phyloP scores from a whole-genome alignment of 176 grass and related monocot genomes.

The Lolium rigidum region DNA sequence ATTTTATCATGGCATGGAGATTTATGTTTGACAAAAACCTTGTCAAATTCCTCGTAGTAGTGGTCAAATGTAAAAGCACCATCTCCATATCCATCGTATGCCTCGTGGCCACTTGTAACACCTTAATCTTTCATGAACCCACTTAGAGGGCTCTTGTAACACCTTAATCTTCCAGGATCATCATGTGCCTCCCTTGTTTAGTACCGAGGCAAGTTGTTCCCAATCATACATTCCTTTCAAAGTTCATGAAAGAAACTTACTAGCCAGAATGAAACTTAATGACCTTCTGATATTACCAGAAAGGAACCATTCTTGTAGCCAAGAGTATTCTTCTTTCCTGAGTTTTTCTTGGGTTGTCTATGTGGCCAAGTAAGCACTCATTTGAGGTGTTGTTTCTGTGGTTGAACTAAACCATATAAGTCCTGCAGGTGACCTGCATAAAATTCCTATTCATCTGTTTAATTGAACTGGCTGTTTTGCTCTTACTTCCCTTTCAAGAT shows the following conservation, averaged over 20 bases:
- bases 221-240: neutral
- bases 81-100: neutral
- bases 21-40: constrained; percentile 3
- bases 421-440: neutral
- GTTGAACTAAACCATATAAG: constrained; percentile 29
- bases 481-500: constrained; percentile 17
- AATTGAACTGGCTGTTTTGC: constrained; percentile 24
- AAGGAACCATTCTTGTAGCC: constrained; percentile 19
- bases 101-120: neutral
- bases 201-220: neutral
- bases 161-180: neutral
- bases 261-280: constrained; percentile 24
- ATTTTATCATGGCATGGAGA: constrained; percentile 2
- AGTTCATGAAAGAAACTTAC: neutral
- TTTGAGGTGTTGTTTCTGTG: constrained; percentile 1
- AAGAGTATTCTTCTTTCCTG: neutral
- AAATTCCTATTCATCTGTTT: constrained; percentile 1
- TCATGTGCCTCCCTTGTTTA: neutral
- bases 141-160: constrained; percentile 2
- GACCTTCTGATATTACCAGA: neutral
- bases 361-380: constrained; percentile 26
- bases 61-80: constrained; percentile 17
- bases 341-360: constrained; percentile 1
- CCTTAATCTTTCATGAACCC: constrained; percentile 1
- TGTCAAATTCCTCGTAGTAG: constrained; percentile 14